Base-by-base conservation (phyloP, 2,329 filamentous ascomycete genomes). In the Xylariaceae sp. region DNA sequence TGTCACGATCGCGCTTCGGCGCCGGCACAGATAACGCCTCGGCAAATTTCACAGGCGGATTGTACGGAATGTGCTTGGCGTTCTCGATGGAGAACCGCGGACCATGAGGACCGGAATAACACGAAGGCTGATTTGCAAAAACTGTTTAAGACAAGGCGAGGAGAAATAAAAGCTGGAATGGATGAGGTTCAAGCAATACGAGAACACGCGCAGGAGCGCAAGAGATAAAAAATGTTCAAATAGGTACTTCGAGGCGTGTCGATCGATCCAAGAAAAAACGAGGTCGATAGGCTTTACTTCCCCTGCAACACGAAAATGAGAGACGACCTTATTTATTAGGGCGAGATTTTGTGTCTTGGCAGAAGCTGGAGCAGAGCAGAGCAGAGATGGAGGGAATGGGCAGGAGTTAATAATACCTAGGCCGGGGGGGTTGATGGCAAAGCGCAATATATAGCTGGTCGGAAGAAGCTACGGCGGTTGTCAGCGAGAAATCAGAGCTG, bases 31-130 rank as follows among this genome's bases (percentile, higher is more conserved):
- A 8, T 44, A 15, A 53, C 50, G 30, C 35, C 52, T 59, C 2
- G 30, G 17, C 23, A 17, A 5, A n/a, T 39, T 9, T 37, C 47
- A 37, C 51, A 52, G 11, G 51, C 35, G 10, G 41, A 11, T n/a
- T 56, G 41, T 5, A 49, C 23, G 4, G 41, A 15, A 13, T 56
- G 41, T 51, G 23, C 34, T 44, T 51, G 47, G 56, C 11, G 45
- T 41, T 15, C 5, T n/a, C 35, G 50, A 50, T 18, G 47, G 47
- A 44, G 37, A 58, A 59, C n/a, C 10, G 47, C 51, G 51, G 51
- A 55, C 35, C 9, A 51, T 13, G 41, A 41, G 37, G 37, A 9
- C 37, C 9, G 37, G 47, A 34, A 50, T 34, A 37, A 49, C n/a
- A 47, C 17, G 41, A 45, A 39, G 34, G 48, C 34, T 47, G 23